phyloP scores from a whole-genome alignment of 2,329 filamentous ascomycete genomes.

The Dothideomycetes sp. region DNA sequence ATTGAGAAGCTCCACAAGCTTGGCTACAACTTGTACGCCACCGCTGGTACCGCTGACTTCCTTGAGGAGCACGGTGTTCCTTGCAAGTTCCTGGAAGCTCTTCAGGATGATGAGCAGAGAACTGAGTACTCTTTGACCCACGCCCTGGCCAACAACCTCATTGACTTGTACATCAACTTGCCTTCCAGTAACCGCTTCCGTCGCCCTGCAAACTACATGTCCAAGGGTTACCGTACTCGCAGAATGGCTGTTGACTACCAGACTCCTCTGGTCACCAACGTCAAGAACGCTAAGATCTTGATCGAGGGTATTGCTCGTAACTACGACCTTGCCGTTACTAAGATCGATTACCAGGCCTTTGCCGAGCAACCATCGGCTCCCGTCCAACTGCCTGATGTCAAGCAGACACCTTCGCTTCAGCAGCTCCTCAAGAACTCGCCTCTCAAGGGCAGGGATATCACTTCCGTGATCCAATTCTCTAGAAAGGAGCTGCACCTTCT shows the following conservation, averaged over 20 bases:
- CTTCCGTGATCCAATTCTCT: slow-evolving; percentile 85
- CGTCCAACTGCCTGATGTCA: slow-evolving; percentile 19
- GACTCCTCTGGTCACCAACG: slow-evolving; percentile 93
- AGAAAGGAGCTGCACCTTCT: slow-evolving; percentile 82
- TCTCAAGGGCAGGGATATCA: slow-evolving; percentile 82
- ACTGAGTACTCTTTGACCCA: slow-evolving; percentile 95
- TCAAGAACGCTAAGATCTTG: slow-evolving; percentile 97
- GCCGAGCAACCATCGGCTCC: slow-evolving; percentile 28
- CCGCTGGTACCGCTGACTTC: slow-evolving; percentile 93
- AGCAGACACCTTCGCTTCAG: slow-evolving; percentile 51
- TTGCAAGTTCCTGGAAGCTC: slow-evolving; percentile 86
- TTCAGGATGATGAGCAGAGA: slow-evolving; percentile 72
- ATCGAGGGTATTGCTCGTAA: slow-evolving; percentile 88
- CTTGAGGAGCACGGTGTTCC: slow-evolving; percentile 84
- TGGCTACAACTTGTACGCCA: slow-evolving; percentile 93
- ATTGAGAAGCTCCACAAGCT: slow-evolving; percentile 81
- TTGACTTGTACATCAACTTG: slow-evolving; percentile 97
- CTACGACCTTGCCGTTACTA: slow-evolving; percentile 73
- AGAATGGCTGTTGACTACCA: slow-evolving; percentile 98
- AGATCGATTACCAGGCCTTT: slow-evolving; percentile 86
- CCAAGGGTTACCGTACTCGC: slow-evolving; percentile 90
- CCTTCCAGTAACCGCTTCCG: slow-evolving; percentile 98
- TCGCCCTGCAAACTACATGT: slow-evolving; percentile 96
- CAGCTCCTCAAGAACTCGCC: slow-evolving; percentile 69
- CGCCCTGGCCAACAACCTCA: slow-evolving; percentile 94